Conservation (phyloP, 2,329 filamentous ascomycete genomes). For the Saccharata proteae region DNA sequence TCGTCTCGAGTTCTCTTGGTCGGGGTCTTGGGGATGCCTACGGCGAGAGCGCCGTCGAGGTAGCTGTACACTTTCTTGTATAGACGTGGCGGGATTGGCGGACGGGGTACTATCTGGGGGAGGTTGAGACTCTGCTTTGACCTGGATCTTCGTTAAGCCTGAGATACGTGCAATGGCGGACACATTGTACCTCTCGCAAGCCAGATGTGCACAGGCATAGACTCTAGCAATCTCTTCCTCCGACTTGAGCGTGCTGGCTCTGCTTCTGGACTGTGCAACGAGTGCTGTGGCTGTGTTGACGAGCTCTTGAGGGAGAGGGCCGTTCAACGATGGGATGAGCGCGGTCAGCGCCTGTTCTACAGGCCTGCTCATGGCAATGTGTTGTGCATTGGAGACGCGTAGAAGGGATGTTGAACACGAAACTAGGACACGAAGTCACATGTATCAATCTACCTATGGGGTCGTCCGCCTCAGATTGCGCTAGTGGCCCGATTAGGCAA, state of each 20-base stretch:
- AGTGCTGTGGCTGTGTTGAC: slow-evolving; percentile 60
- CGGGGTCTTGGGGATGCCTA: slow-evolving; percentile 11
- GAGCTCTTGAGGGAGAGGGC: slow-evolving; percentile 55
- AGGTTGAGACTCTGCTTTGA: slow-evolving; percentile 66
- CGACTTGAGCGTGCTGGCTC: slow-evolving; percentile 63
- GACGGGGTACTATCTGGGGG: slow-evolving; percentile 60
- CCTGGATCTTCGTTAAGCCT: slow-evolving; percentile 29
- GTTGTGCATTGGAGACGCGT: not conserved
- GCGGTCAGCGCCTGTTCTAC: slow-evolving; percentile 63
- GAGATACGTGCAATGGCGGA: not conserved
- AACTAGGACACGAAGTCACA: too few relatives aligned
- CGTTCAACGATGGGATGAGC: slow-evolving; percentile 60
- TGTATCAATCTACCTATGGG: too few relatives aligned
- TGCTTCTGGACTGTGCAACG: slow-evolving; percentile 67
- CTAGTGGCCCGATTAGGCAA: too few relatives aligned
- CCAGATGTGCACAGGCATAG: slow-evolving; percentile 79
- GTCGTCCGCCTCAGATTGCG: too few relatives aligned
- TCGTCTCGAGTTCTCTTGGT: slow-evolving; percentile 17
- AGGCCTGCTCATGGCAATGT: slow-evolving; percentile 55
- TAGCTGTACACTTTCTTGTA: slow-evolving; percentile 79
- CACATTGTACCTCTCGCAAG: slow-evolving; percentile 62
- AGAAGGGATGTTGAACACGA: too few relatives aligned
- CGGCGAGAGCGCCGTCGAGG: slow-evolving; percentile 60
- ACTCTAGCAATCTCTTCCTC: slow-evolving; percentile 80
- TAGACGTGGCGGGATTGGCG: slow-evolving; percentile 64